Evolutionary conservation across 2,329 filamentous ascomycete genomes (phyloP).

Genomic region (Thielaviopsis ethacetica): DNA sequence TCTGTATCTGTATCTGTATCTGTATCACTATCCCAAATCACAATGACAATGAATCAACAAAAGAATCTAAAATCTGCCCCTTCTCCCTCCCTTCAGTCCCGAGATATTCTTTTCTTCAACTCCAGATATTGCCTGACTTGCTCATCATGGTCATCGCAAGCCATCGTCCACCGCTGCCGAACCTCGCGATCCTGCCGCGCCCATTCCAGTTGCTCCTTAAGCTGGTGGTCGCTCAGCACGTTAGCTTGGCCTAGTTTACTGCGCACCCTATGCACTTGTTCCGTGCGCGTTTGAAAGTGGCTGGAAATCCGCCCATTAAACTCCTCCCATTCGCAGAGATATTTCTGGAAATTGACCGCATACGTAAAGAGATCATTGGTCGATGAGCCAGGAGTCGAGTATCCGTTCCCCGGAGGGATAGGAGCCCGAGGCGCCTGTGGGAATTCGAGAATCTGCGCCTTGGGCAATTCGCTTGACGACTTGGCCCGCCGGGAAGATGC

Average conservation of each 20-base stretch:
- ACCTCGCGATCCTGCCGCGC: slow-evolving; percentile 49
- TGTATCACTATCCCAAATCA: not conserved
- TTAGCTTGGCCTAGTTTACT: slow-evolving; percentile 26
- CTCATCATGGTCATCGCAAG: slow-evolving; percentile 42
- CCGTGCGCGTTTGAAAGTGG: slow-evolving; percentile 38
- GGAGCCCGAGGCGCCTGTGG: slow-evolving; percentile 35
- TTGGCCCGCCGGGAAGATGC: slow-evolving; percentile 26
- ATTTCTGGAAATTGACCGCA: slow-evolving; percentile 6
- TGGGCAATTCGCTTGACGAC: slow-evolving; percentile 17
- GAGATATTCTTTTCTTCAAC: slow-evolving; percentile 18
- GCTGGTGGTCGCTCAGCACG: slow-evolving; percentile 18
- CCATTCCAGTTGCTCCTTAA: slow-evolving; percentile 38
- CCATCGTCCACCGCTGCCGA: slow-evolving; percentile 41
- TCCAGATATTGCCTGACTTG: slow-evolving; percentile 41
- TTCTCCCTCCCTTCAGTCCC: not conserved
- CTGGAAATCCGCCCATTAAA: slow-evolving; percentile 33
- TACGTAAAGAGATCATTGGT: slow-evolving; percentile 26
- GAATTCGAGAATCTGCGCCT: slow-evolving; percentile 25
- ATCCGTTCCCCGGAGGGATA: slow-evolving; percentile 20
- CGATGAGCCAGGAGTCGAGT: slow-evolving; percentile 32
- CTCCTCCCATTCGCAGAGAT: slow-evolving; percentile 19
- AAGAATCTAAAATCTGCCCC: not conserved
- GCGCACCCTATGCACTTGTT: slow-evolving; percentile 29
- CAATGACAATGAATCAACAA: not conserved
- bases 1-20: not conserved